Evolutionary conservation across 108 stramenopile species (phyloP).

Genomic region (Skeletonema marinoi): DNA sequence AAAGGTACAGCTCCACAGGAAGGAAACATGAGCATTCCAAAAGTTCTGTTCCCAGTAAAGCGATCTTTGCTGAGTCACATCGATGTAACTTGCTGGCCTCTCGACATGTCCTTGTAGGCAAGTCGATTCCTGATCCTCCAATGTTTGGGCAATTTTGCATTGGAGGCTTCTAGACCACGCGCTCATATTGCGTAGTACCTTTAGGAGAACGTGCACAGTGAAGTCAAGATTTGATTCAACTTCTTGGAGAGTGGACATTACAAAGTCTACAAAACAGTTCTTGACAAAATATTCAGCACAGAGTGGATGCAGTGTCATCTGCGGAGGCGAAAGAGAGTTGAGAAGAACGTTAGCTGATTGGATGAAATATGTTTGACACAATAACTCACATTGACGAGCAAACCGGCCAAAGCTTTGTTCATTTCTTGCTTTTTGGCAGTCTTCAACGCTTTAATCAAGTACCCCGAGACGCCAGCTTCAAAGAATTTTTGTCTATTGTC

Average conservation of each 20-base stretch:
- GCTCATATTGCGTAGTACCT: conserved; percentile 26
- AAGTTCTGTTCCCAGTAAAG: conserved; percentile 36
- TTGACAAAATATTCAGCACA: conserved; percentile 22
- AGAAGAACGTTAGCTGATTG: neutral
- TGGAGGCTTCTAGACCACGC: conserved; percentile 26
- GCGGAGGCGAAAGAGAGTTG: neutral
- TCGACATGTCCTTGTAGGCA: conserved; percentile 15
- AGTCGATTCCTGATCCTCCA: neutral
- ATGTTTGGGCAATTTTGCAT: conserved; percentile 17
- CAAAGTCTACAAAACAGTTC: neutral
- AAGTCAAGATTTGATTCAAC: conserved; percentile 7
- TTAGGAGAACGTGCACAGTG: conserved; percentile 23
- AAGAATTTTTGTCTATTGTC: conserved; percentile 22
- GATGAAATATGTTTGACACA: neutral
- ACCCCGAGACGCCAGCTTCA: conserved; percentile 16
- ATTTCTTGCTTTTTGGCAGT: neutral
- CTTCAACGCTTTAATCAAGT: conserved; percentile 12
- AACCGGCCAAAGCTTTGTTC: conserved; percentile 20
- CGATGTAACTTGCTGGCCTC: conserved; percentile 12
- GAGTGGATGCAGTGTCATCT: conserved; percentile 33
- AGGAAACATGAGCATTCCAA: conserved; percentile 29
- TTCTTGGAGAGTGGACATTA: conserved; percentile 8
- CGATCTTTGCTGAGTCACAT: neutral
- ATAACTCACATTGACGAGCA: conserved; percentile 30
- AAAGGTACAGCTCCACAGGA: conserved; percentile 3